Percentiles rank a stretch among this genome's conserved stretches.
Conservation (phyloP, 345 rosid species). For the Salix suchowensis region DNA sequence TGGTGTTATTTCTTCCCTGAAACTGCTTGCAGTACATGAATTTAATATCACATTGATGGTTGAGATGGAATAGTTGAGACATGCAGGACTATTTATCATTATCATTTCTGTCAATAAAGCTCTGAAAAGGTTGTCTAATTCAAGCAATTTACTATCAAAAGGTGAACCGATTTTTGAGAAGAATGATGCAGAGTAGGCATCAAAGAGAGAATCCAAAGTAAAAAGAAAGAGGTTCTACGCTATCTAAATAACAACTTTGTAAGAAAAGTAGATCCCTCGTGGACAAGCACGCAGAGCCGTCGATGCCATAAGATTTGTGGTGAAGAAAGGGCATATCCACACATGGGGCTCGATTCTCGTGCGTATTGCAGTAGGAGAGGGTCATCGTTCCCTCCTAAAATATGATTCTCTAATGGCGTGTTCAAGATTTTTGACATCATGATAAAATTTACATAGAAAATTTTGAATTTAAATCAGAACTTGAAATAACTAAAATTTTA, state of each 20-base stretch:
- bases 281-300: neutral
- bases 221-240: slow-evolving; percentile 13
- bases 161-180: slow-evolving; percentile 25
- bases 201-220: slow-evolving; percentile 23
- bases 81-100: neutral
- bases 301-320: slow-evolving; percentile 1
- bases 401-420: slow-evolving; percentile 17
- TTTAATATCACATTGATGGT: neutral
- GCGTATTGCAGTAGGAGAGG: no score
- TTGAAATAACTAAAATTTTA: no score
- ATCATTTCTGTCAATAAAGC: neutral
- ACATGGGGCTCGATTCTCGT: slow-evolving; percentile 16
- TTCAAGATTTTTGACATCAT: neutral
- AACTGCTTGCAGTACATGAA: neutral
- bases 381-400: slow-evolving; percentile 23
- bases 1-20: neutral
- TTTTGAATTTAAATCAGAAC: no score
- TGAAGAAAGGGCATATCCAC: slow-evolving; percentile 20
- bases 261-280: slow-evolving; percentile 11
- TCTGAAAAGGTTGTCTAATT: slow-evolving; percentile 14
- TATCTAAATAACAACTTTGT: slow-evolving; percentile 20
- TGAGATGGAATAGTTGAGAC: neutral
- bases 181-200: neutral
- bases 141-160: slow-evolving; percentile 23
- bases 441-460: no score